phyloP scores from a whole-genome alignment of 352 stramenopile species.

The Phytopythium sindhum region DNA sequence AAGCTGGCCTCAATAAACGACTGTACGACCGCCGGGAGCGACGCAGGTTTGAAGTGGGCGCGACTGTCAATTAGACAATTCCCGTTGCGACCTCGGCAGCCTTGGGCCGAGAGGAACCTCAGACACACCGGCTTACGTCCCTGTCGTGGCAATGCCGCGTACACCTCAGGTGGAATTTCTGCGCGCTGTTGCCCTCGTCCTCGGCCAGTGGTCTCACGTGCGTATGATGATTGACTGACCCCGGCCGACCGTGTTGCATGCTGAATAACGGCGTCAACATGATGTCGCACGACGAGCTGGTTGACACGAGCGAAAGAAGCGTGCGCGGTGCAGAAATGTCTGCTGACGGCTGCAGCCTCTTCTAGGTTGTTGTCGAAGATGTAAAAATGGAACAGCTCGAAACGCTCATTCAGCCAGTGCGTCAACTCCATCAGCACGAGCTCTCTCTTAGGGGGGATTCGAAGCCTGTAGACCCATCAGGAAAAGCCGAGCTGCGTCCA shows the following conservation, averaged over 20 bases:
- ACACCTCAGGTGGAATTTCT: background rate
- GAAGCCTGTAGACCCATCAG: background rate
- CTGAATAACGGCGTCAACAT: background rate
- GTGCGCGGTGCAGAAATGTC: background rate
- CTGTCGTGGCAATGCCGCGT: background rate
- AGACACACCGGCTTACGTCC: background rate
- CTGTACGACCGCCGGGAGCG: background rate
- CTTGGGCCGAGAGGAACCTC: background rate
- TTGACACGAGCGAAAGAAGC: background rate
- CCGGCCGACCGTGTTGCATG: too few relatives aligned
- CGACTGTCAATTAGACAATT: background rate
- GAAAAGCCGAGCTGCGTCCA: background rate
- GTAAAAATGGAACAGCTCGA: background rate
- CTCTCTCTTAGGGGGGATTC: background rate
- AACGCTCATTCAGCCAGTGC: background rate
- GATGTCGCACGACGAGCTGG: background rate
- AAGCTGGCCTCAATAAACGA: background rate
- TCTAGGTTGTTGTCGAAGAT: background rate
- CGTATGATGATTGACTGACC: background rate
- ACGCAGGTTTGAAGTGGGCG: background rate
- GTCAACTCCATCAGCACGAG: background rate
- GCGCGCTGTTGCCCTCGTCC: background rate
- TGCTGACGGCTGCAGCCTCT: background rate
- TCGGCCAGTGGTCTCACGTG: background rate
- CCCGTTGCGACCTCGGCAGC: background rate